phyloP scores from a whole-genome alignment of 2,329 filamentous ascomycete genomes.

The Cladobotryum protrusum region DNA sequence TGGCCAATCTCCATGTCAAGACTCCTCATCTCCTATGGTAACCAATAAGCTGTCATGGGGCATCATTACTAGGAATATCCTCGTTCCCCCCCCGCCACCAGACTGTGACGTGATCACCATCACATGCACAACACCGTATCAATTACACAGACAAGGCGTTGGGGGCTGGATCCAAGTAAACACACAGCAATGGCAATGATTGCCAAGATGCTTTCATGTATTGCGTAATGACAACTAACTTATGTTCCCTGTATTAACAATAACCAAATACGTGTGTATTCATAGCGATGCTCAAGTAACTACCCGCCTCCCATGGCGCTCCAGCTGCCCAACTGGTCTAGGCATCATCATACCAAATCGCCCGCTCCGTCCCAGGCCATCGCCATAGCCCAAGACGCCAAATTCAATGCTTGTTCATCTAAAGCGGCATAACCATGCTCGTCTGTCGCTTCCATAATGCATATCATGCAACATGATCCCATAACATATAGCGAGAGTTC shows the following conservation, averaged over 20 bases:
- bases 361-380: conserved; percentile 9
- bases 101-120: no score
- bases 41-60: no score
- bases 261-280: conserved; percentile 41
- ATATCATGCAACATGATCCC: conserved; percentile 26
- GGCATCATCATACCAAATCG: conserved; percentile 10
- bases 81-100: no score
- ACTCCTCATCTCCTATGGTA: no score
- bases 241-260: conserved; percentile 50
- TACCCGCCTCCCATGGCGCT: conserved; percentile 5
- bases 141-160: no score
- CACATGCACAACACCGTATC: no score
- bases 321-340: conserved; percentile 14
- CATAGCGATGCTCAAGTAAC: conserved; percentile 1
- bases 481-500: conserved; percentile 17
- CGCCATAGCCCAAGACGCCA: conserved; percentile 13
- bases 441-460: conserved; percentile 9
- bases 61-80: no score
- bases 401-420: conserved; percentile 16
- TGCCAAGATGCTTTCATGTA: no score
- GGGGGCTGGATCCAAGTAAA: no score
- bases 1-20: no score
- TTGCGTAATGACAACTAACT: no score
- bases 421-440: conserved; percentile 14
- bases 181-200: no score